phyloP scores from a whole-genome alignment of 306 rosid genomes.

The Ormosia semicastrata region DNA sequence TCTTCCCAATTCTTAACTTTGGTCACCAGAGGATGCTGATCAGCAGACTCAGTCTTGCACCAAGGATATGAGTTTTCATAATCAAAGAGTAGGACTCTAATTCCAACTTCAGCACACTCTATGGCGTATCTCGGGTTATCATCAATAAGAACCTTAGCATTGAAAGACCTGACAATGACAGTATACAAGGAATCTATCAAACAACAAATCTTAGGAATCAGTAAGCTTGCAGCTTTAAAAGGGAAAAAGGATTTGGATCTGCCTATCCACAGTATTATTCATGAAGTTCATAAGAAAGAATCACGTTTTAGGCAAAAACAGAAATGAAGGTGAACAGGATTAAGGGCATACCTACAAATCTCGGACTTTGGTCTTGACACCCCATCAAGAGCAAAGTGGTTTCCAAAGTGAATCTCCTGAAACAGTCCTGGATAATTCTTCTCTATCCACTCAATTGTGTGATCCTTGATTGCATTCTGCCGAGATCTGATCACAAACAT shows the following conservation, averaged over 20 bases:
- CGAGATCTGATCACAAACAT: slow-evolving; percentile 61
- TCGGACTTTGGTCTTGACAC: slow-evolving; percentile 80
- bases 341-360: slow-evolving; percentile 71
- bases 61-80: slow-evolving; percentile 92
- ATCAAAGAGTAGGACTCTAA: slow-evolving; percentile 83
- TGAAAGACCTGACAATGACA: slow-evolving; percentile 62
- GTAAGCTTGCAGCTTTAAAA: background rate
- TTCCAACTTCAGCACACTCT: slow-evolving; percentile 87
- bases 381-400: slow-evolving; percentile 92
- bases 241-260: background rate
- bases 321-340: background rate
- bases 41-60: slow-evolving; percentile 60
- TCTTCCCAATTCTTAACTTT: slow-evolving; percentile 85
- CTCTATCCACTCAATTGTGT: slow-evolving; percentile 88
- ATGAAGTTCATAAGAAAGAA: too few relatives aligned
- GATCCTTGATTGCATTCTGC: slow-evolving; percentile 87
- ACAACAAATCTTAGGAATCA: background rate
- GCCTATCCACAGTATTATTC: too few relatives aligned
- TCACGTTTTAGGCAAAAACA: too few relatives aligned
- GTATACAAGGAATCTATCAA: slow-evolving; percentile 17
- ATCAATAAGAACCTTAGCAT: slow-evolving; percentile 79
- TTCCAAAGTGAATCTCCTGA: slow-evolving; percentile 94
- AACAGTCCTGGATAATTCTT: slow-evolving; percentile 75
- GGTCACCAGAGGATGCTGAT: slow-evolving; percentile 74
- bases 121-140: slow-evolving; percentile 89